These are phyloP conservation scores for Naganishia friedmannii DNA, from an alignment of 768 basidiomycete species.

Conservation along the genomic window DNA sequence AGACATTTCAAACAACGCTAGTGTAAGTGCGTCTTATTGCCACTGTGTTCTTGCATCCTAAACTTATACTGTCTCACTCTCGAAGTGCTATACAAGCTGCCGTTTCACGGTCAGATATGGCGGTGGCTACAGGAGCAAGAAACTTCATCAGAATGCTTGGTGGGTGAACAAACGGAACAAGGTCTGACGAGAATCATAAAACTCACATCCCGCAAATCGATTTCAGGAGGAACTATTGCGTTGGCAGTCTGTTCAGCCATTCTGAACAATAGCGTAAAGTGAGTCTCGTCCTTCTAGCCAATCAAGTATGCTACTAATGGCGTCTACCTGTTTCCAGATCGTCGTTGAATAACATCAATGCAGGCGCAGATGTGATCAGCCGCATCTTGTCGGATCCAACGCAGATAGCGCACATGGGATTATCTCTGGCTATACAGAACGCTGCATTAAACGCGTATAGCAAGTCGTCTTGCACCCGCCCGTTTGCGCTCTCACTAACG, in stretches of 20 bases:
- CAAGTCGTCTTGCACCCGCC: constrained; percentile 29
- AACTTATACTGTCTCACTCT: constrained; percentile 55
- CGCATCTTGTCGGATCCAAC: constrained; percentile 45
- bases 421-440: constrained; percentile 30
- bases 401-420: constrained; percentile 26
- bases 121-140: constrained; percentile 63
- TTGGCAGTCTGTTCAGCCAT: constrained; percentile 65
- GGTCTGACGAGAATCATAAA: not conserved
- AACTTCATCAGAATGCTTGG: constrained; percentile 66
- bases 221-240: constrained; percentile 59
- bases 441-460: constrained; percentile 41
- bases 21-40: constrained; percentile 16
- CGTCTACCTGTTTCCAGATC: constrained; percentile 6
- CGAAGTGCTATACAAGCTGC: constrained; percentile 72
- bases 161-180: not conserved
- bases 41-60: not conserved
- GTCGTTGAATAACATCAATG: constrained; percentile 1
- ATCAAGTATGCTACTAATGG: not conserved
- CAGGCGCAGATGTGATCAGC: constrained; percentile 23
- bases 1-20: constrained; percentile 49
- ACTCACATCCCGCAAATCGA: not conserved
- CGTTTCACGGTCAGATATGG: constrained; percentile 69
- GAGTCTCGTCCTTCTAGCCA: not conserved
- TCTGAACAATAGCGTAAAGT: constrained; percentile 54
- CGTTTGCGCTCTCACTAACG: constrained; percentile 10